These are phyloP conservation scores for Rutidosis leptorrhynchoides DNA, from an alignment of 129 eudicot species.

Conservation along the genomic window DNA sequence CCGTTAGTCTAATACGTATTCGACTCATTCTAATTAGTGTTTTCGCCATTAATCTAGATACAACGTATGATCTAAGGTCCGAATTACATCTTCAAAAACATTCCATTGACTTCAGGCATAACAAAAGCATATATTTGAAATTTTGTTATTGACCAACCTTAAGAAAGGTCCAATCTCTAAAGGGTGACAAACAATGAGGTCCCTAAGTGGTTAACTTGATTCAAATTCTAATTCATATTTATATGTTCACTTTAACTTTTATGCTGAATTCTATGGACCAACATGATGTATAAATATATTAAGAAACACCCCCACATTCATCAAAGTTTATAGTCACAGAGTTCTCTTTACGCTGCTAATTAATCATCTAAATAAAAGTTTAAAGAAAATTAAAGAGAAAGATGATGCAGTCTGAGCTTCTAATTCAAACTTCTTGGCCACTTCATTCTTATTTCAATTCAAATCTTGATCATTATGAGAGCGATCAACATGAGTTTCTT, in stretches of 20 bases:
- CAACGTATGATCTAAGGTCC: too few species aligned
- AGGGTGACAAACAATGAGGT: constrained; percentile 22
- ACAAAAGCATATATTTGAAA: constrained; percentile 11
- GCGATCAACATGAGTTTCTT: constrained; percentile 27
- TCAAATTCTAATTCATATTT: constrained; percentile 22
- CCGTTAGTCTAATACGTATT: too few species aligned
- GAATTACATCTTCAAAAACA: too few species aligned
- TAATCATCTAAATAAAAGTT: too few species aligned
- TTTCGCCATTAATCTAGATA: too few species aligned
- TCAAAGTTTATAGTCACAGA: constrained; percentile 18
- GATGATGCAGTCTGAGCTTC: constrained; percentile 51
- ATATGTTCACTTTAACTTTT: constrained; percentile 28
- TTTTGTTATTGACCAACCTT: constrained; percentile 29
- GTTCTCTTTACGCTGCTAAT: constrained; percentile 17
- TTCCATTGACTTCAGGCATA: neutral
- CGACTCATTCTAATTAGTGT: too few species aligned
- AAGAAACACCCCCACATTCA: constrained; percentile 13
- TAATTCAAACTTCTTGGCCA: constrained; percentile 47
- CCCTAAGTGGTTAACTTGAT: constrained; percentile 24
- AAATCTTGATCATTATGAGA: constrained; percentile 33
- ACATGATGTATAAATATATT: constrained; percentile 24
- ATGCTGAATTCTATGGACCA: constrained; percentile 5
- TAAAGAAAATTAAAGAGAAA: constrained; percentile 4
- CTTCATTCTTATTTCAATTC: constrained; percentile 27
- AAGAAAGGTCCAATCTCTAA: constrained; percentile 22